These are phyloP conservation scores for Gossypium longicalyx DNA, from an alignment of 345 rosid species.

Conservation along the genomic window DNA sequence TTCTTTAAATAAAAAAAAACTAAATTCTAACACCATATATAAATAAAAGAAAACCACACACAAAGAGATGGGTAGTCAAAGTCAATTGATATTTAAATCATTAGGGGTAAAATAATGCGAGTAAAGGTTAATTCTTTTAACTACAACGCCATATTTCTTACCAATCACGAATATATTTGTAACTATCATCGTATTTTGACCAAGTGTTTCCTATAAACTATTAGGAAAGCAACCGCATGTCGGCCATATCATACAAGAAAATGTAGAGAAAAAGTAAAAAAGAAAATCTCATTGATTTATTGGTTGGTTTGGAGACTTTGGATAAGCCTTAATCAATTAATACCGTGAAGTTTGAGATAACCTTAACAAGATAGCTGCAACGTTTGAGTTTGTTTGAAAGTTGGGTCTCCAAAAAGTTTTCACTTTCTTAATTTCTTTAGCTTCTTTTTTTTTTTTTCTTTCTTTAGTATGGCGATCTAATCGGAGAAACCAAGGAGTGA, in stretches of 20 bases:
- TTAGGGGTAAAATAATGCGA: background rate
- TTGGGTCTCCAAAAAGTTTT: conserved; percentile 1
- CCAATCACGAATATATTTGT: background rate
- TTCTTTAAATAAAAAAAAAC: no score
- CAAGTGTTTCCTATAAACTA: no score
- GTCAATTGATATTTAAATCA: background rate
- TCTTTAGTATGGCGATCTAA: background rate
- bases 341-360: background rate
- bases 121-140: background rate
- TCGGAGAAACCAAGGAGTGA: background rate
- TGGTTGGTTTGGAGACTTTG: background rate
- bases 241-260: no score
- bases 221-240: no score
- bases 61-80: no score
- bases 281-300: background rate
- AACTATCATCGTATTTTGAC: no score
- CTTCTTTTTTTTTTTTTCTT: background rate
- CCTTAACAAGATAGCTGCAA: background rate
- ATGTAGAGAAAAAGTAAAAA: no score
- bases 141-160: background rate
- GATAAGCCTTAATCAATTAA: background rate
- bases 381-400: background rate
- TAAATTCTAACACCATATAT: no score
- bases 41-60: no score
- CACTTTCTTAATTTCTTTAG: background rate